A percentile compares a stretch with the other conserved stretches of the same genome.
Conservation (phyloP, 2,329 filamentous ascomycete genomes). For the Hypoxylon sp. region DNA sequence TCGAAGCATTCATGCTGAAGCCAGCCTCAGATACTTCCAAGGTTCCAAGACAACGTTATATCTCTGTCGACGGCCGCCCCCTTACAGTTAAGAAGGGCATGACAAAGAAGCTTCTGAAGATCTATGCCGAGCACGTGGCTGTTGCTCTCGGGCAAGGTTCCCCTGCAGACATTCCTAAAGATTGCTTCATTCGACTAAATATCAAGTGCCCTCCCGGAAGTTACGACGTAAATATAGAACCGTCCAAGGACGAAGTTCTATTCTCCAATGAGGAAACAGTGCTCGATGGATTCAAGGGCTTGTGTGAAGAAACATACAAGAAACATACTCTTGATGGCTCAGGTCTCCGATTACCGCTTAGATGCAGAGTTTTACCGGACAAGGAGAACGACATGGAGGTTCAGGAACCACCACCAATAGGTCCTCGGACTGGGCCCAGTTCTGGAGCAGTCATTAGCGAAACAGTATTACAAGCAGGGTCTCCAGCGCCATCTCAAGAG, state of each 20-base stretch:
- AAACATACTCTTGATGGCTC: not conserved
- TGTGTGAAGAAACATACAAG: constrained; percentile 62
- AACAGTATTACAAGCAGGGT: not conserved
- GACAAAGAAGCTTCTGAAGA: constrained; percentile 70
- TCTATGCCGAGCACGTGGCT: constrained; percentile 67
- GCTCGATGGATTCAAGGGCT: constrained; percentile 62
- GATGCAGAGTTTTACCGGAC: not conserved
- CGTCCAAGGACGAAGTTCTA: constrained; percentile 79
- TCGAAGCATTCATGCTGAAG: constrained; percentile 73
- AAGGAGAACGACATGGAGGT: constrained; percentile 1
- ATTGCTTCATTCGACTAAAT: constrained; percentile 75
- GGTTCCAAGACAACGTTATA: constrained; percentile 69
- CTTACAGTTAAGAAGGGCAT: constrained; percentile 69
- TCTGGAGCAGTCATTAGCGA: not conserved
- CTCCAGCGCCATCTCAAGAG: not conserved
- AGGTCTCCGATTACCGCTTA: constrained; percentile 1
- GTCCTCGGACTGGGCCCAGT: not conserved
- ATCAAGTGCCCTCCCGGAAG: constrained; percentile 72
- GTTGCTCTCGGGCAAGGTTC: constrained; percentile 45
- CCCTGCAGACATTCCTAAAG: constrained; percentile 56
- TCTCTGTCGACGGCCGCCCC: constrained; percentile 79
- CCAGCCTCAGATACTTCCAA: constrained; percentile 61
- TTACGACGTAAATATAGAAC: constrained; percentile 81
- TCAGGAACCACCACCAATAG: constrained; percentile 3
- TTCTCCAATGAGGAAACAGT: constrained; percentile 70